These are phyloP conservation scores for Coniella lustricola DNA, from an alignment of 2,329 filamentous ascomycete species.

Conservation along the genomic window DNA sequence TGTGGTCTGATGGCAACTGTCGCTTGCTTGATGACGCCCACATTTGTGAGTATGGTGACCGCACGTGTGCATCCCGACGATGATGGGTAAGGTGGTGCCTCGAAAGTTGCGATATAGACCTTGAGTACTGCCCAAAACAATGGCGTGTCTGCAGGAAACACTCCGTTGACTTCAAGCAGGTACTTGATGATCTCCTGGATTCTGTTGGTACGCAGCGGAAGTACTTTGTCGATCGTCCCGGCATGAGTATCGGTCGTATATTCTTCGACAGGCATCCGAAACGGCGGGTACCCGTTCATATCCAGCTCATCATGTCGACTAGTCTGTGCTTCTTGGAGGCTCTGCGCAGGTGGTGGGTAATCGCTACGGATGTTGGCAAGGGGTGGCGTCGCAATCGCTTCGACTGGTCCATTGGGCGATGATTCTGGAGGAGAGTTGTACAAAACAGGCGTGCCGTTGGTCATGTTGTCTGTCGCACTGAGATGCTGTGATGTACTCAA, in stretches of 20 bases:
- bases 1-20: slow-evolving; percentile 12
- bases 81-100: slow-evolving; percentile 27
- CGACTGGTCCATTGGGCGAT: neutral
- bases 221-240: slow-evolving; percentile 7
- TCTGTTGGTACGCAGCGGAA: slow-evolving; percentile 22
- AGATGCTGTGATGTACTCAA: neutral
- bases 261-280: slow-evolving; percentile 17
- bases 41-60: slow-evolving; percentile 28
- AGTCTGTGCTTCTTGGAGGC: neutral
- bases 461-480: neutral
- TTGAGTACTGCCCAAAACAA: slow-evolving; percentile 41
- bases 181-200: slow-evolving; percentile 34
- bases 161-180: slow-evolving; percentile 32
- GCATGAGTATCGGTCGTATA: slow-evolving; percentile 12
- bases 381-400: neutral
- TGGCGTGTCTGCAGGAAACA: slow-evolving; percentile 44
- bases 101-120: slow-evolving; percentile 37
- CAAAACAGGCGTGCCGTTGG: neutral
- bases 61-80: slow-evolving; percentile 5
- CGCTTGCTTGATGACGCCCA: slow-evolving; percentile 7
- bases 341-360: neutral
- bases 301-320: neutral
- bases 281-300: neutral
- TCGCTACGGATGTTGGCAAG: neutral
- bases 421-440: neutral